Evolutionary conservation across 441 rosid genomes (phyloP).

Genomic region (Brassica hybrid): DNA sequence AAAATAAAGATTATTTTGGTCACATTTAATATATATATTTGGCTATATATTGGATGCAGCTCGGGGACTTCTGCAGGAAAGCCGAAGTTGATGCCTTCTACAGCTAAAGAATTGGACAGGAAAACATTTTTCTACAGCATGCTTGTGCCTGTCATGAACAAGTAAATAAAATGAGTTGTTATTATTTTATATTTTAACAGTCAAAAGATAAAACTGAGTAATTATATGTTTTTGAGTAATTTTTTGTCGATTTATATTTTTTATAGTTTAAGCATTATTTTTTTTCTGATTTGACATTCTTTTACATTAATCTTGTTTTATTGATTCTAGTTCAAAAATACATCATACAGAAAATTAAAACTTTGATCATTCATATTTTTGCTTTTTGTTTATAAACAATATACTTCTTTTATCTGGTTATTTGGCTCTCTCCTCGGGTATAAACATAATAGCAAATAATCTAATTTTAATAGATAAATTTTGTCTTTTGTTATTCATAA

Average conservation of each 20-base stretch:
- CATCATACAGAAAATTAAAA: background rate
- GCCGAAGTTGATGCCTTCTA: constrained; percentile 92
- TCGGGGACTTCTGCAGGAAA: constrained; percentile 95
- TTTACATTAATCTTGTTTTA: background rate
- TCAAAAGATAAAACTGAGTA: background rate
- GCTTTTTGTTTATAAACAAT: background rate
- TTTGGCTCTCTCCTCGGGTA: background rate
- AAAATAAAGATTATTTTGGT: background rate
- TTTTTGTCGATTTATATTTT: constrained; percentile 8
- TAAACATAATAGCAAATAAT: background rate
- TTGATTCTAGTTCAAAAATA: background rate
- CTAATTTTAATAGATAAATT: background rate
- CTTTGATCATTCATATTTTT: background rate
- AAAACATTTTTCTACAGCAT: constrained; percentile 87
- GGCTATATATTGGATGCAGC: constrained; percentile 52
- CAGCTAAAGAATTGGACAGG: constrained; percentile 81
- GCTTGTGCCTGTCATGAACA: constrained; percentile 86
- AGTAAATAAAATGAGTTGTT: constrained; percentile 47
- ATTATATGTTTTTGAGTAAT: background rate
- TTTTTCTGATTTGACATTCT: background rate
- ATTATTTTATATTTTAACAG: background rate
- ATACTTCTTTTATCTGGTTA: background rate
- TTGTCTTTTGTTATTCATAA: background rate
- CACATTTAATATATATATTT: background rate
- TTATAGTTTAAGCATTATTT: background rate